Base-by-base conservation (phyloP, 208 protist species). In the Wallacemonas sp. region DNA sequence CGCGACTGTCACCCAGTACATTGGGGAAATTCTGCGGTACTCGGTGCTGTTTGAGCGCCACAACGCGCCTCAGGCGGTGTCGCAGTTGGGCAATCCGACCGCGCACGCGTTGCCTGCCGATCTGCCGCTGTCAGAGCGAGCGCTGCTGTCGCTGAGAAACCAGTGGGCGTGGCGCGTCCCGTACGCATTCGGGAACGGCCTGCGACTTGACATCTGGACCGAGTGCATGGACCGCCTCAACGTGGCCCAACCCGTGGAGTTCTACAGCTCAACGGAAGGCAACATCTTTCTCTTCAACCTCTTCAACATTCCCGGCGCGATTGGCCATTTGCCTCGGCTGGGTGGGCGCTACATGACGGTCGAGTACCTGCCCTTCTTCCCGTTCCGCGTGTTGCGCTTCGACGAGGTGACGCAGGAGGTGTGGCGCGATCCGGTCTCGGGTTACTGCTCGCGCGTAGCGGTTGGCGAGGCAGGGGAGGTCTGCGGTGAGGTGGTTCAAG, bases 21-120 rank as follows among this genome's bases (percentile, higher is more conserved):
- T 98, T 67, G 94, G 94, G 9, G 94, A 98, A 74, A 67, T 98
- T 21, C 80, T 90, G 52, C 75, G 93, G 17, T 96, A 96, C 77
- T 78, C 82, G 23, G 57, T 85, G 49, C 68, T 82, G 21, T 75
- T 78, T 65, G 77, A 81, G 58, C 78, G 74, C 34, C 52, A 44
- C 30, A 57, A 75, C 60, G 33, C 55, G 6, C 61, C 49, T 5
- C 9, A 61, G 21, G 27, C 17, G 23, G 19, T 52, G 8, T 26
- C 30, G 19, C 43, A 48, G 9, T 24, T 46, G n/a, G n/a, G n/a
- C n/a, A n/a, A n/a, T n/a, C n/a, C n/a, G n/a, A 14, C 19, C 36
- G 27, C n/a, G 46, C 34, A 2, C 36, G 41, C 30, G 14, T 60
- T 43, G 29, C 30, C 67, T 33, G 48, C 57, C 11, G 70, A 46